phyloP scores from a whole-genome alignment of 2,329 filamentous ascomycete genomes.

The Ampelomyces quisqualis region DNA sequence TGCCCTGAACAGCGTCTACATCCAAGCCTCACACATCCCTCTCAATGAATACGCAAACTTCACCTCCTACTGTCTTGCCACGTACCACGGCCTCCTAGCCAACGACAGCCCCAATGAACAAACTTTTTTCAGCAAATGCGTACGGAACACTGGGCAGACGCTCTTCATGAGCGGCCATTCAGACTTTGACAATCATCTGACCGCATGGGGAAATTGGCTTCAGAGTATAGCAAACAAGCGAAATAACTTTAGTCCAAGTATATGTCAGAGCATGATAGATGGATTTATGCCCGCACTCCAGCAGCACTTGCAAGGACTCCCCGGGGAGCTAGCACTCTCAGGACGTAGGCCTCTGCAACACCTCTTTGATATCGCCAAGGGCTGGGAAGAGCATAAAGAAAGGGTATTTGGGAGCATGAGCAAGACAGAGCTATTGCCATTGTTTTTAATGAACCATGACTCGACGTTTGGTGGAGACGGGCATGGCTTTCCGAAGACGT shows the following conservation, averaged over 20 bases:
- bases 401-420: slow-evolving; percentile 18
- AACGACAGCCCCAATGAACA: slow-evolving; percentile 66
- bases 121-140: no score
- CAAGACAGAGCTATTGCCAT: slow-evolving; percentile 11
- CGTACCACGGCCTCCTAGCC: slow-evolving; percentile 60
- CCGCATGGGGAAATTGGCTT: slow-evolving; percentile 57
- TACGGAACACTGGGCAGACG: slow-evolving; percentile 54
- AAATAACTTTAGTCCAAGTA: slow-evolving; percentile 17
- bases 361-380: not conserved
- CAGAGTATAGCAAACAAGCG: slow-evolving; percentile 32
- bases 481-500: no score
- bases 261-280: slow-evolving; percentile 30
- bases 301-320: slow-evolving; percentile 18
- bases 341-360: no score
- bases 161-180: slow-evolving; percentile 55
- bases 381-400: slow-evolving; percentile 19
- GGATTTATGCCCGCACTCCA: slow-evolving; percentile 27
- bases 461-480: slow-evolving; percentile 54
- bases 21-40: slow-evolving; percentile 56
- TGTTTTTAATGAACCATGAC: slow-evolving; percentile 20
- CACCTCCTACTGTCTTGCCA: slow-evolving; percentile 58
- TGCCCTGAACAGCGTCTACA: slow-evolving; percentile 64
- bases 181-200: slow-evolving; percentile 57
- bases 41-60: slow-evolving; percentile 59
- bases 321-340: not conserved